Conservation (phyloP, 306 rosid genomes). For the Rosa persica region DNA sequence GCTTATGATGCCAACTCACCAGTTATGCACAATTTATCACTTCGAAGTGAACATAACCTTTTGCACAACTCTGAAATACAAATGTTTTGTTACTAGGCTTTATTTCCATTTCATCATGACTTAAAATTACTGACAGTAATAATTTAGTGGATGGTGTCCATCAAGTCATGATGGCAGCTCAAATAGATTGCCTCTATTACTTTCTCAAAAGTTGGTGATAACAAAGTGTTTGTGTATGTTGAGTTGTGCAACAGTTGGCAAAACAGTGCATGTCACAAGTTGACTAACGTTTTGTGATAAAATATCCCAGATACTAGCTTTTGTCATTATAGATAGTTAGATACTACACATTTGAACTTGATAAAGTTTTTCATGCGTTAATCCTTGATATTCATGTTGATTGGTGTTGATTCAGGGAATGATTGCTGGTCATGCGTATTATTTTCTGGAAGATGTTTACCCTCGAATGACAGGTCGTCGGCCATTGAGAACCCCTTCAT, state of each 20-base stretch:
- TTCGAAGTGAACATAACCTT: background rate
- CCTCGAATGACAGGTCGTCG: conserved; percentile 89
- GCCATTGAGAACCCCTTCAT: conserved; percentile 80
- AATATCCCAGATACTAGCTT: background rate
- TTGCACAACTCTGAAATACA: background rate
- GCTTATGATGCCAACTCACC: background rate
- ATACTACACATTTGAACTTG: conserved; percentile 1
- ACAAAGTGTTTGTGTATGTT: background rate
- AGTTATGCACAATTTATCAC: background rate
- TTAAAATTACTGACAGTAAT: background rate
- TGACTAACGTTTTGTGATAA: background rate
- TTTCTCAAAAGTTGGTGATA: background rate
- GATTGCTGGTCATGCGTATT: conserved; percentile 98
- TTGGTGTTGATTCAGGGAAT: conserved; percentile 61
- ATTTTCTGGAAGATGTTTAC: conserved; percentile 91
- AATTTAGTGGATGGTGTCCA: background rate
- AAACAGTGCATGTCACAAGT: background rate
- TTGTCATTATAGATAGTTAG: background rate
- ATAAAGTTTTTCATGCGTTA: background rate
- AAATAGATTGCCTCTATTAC: background rate
- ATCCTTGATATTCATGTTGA: background rate
- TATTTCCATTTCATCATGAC: background rate
- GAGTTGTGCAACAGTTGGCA: background rate
- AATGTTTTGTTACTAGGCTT: background rate
- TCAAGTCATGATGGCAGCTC: background rate